Base-by-base conservation (phyloP, 192 early-diverging fungal species). In the Coemansia nantahalensis region DNA sequence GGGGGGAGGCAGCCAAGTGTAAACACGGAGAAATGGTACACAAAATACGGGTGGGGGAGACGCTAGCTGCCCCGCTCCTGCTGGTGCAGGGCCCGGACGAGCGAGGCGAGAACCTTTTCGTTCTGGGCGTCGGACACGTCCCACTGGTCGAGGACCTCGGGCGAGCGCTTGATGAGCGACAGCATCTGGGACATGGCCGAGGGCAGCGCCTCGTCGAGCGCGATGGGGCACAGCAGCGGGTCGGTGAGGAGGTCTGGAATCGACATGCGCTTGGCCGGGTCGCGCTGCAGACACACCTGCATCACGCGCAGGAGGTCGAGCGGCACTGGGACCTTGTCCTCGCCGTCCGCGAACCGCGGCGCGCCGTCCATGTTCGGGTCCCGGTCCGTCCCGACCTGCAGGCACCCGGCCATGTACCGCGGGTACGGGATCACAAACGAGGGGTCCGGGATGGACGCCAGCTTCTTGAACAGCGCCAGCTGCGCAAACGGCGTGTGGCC, bases 401-500 rank as follows among this genome's bases (percentile, higher is more conserved):
- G 45, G 19, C 62, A 61, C 8, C 67, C 75, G 36, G 63, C 65
- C 50, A 75, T 79, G 28, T 48, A 69, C 31, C 16, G 41, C 16
- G 84, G 78, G 51, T 83, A 94, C 28, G 62, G 49, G 24, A 97
- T 95, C 18, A 47, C 38, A 64, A 88, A 79, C 0, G 74, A 63
- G 15, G 85, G 75, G 45, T 92, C 83, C 1, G 80, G 79, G 38
- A 97, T 97, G 1, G 78, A 80, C 4, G 76, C 75, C 22, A 94
- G 48, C 63, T 90, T 93, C 37, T 84, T 56, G 45, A 76, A 70
- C 41, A 86, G 56, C n/a, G 76, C 39, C 12, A 92, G 61, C 48
- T 89, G 77, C 16, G 80, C 76, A 68, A 95, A 97, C 9, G 93
- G 95, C 5, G 92, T 84, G 8, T 75, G 74, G 0, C 88, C 88